Conservation (phyloP, 2,329 filamentous ascomycete genomes). For the Aspergillus hortae region DNA sequence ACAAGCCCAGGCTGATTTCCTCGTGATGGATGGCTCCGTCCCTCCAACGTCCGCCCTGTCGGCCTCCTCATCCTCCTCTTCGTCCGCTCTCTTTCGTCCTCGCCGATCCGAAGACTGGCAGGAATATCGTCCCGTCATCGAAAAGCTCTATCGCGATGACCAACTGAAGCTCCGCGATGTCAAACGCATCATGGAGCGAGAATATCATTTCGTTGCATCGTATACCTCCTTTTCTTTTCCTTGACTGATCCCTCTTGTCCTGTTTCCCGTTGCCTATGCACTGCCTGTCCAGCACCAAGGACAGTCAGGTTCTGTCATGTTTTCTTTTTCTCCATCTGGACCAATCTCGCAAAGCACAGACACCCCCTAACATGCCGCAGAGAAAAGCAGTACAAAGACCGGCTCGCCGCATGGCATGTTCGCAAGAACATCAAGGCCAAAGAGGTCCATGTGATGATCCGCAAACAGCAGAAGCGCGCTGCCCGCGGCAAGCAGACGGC, state of each 20-base stretch:
- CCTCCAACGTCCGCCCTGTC: conserved; percentile 18
- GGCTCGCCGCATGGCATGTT: conserved; percentile 34
- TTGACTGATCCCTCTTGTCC: neutral
- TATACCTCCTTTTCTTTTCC: conserved; percentile 16
- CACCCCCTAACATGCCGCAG: conserved; percentile 21
- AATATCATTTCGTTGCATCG: conserved; percentile 36
- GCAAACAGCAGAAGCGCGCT: conserved; percentile 36
- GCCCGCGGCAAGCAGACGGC: conserved; percentile 36
- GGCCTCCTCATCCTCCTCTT: conserved; percentile 14
- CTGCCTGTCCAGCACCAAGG: neutral
- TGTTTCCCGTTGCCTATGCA: no score
- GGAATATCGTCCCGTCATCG: conserved; percentile 32
- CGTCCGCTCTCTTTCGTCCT: conserved; percentile 27
- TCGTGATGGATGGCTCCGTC: conserved; percentile 24
- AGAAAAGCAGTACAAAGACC: conserved; percentile 40
- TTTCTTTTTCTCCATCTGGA: conserved; percentile 7
- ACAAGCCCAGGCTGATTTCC: conserved; percentile 5
- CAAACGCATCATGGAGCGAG: conserved; percentile 34
- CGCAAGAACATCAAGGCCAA: conserved; percentile 38
- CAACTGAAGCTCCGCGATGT: conserved; percentile 36
- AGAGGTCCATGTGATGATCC: conserved; percentile 36
- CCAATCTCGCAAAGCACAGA: conserved; percentile 1
- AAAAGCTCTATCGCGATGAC: conserved; percentile 33
- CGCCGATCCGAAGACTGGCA: conserved; percentile 37
- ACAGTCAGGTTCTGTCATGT: neutral